Base-by-base conservation (phyloP, 305 asterid species). In the Solanum hybrid region DNA sequence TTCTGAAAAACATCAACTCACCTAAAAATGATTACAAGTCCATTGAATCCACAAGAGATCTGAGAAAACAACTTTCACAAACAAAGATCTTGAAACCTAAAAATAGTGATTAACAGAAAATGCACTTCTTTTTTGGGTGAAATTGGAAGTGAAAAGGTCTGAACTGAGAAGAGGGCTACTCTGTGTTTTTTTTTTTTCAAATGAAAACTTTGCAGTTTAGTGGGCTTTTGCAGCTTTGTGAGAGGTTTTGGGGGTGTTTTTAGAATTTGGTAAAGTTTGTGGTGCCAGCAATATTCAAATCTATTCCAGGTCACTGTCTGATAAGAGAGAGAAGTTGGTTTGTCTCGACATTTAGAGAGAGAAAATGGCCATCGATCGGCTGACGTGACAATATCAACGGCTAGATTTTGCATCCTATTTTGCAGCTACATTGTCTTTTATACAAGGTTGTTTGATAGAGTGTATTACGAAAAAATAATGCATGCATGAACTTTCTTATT, bases 1-100 rank as follows among this genome's bases (percentile, higher is more conserved):
- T 76, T 83, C 31, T 29, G 77, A 5, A n/a, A 5, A 86, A 86
- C 90, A 90, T 71, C 89, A 57, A 89, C 91, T 93, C 85, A 96
- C 98, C 96, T 91, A 42, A 87, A 57, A 82, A 89, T 77, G 89
- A 91, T 92, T 89, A 90, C 64, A 92, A 77, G 89, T 88, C 90
- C 93, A 89, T 89, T 36, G 88, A 90, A 91, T 90, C 93, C 87
- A 34, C 74, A 76, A 91, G 90, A 92, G 97, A 94, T 96, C 98
- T 94, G 95, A 90, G 86, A 37, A 89, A 88, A 40, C 33, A 36
- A 29, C 73, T 4, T 22, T 24, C n/a, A 46, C 64, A 76, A 64
- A 75, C 76, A 79, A 82, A 40, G 71, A 82, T 82, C 36, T 82
- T 82, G 71, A 26, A 82, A 82, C 87, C 87, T 82, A 20, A 4